phyloP scores from a whole-genome alignment of 2,329 filamentous ascomycete genomes.

The Diaporthe caulivora region DNA sequence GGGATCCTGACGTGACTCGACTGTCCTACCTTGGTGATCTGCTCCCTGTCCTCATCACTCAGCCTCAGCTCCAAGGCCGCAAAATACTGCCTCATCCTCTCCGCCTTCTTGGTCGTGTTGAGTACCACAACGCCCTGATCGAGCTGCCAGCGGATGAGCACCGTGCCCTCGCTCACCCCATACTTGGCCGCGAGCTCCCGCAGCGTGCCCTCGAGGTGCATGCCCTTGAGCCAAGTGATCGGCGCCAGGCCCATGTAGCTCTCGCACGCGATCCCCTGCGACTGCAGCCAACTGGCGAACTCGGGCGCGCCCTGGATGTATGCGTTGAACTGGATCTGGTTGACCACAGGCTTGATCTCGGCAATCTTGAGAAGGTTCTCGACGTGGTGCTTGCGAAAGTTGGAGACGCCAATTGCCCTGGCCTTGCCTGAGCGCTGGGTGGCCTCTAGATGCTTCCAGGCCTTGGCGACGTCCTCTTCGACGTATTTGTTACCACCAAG shows the following conservation, averaged over 20 bases:
- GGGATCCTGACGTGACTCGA: slow-evolving; percentile 25
- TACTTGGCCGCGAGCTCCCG: slow-evolving; percentile 41
- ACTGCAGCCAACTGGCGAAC: slow-evolving; percentile 25
- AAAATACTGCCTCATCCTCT: slow-evolving; percentile 50
- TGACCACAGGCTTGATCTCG: slow-evolving; percentile 54
- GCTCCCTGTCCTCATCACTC: slow-evolving; percentile 47
- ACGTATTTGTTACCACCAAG: slow-evolving; percentile 58
- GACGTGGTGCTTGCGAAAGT: slow-evolving; percentile 67
- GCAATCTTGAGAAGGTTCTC: slow-evolving; percentile 61
- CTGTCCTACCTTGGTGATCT: slow-evolving; percentile 41
- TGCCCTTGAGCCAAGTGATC: slow-evolving; percentile 41
- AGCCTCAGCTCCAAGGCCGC: slow-evolving; percentile 47
- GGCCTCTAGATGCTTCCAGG: slow-evolving; percentile 72
- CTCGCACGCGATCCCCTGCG: slow-evolving; percentile 41
- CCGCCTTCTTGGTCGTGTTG: slow-evolving; percentile 46
- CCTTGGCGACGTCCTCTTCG: slow-evolving; percentile 65
- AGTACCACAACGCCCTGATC: slow-evolving; percentile 42
- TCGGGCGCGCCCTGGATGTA: slow-evolving; percentile 56
- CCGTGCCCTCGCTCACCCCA: slow-evolving; percentile 40
- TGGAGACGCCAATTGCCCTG: slow-evolving; percentile 73
- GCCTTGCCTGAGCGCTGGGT: slow-evolving; percentile 60
- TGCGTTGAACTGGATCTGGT: slow-evolving; percentile 59
- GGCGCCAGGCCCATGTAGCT: slow-evolving; percentile 37
- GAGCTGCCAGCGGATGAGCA: slow-evolving; percentile 43
- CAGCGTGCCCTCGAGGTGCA: slow-evolving; percentile 41